These are phyloP conservation scores for Eucalyptus cloeziana DNA, from an alignment of 345 rosid genomes.

Conservation along the genomic window DNA sequence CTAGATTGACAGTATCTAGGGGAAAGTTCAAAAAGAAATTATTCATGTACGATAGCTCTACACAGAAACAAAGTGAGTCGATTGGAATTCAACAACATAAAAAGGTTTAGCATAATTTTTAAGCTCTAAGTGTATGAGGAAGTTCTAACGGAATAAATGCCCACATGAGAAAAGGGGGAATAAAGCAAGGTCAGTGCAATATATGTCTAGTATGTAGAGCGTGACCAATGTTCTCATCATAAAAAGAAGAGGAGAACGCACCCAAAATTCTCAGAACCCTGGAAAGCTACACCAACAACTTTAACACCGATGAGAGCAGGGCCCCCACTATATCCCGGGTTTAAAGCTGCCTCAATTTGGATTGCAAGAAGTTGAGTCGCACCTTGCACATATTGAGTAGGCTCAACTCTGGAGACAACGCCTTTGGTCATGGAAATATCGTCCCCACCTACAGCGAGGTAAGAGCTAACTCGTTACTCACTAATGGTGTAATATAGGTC, in stretches of 20 bases:
- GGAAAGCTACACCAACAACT: slow-evolving; percentile 89
- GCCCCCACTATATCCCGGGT: slow-evolving; percentile 33
- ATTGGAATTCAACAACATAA: background rate
- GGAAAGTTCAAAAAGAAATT: background rate
- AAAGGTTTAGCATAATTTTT: background rate
- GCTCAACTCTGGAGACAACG: too few relatives aligned
- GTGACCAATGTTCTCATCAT: too few relatives aligned
- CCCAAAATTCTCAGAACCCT: slow-evolving; percentile 77
- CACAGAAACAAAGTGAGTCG: background rate
- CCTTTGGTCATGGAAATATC: slow-evolving; percentile 56
- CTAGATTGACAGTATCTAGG: background rate
- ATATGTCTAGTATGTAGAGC: too few relatives aligned
- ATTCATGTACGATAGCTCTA: background rate
- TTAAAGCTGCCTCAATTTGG: too few relatives aligned
- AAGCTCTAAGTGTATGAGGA: background rate
- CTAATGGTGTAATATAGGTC: background rate
- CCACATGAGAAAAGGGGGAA: background rate
- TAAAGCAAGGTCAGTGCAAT: background rate
- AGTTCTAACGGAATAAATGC: background rate
- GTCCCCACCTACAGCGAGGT: slow-evolving; percentile 54
- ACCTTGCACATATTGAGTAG: too few relatives aligned
- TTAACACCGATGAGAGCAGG: slow-evolving; percentile 83
- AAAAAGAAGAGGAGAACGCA: too few relatives aligned
- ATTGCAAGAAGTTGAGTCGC: too few relatives aligned
- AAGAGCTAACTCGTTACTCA: background rate